Evolutionary conservation across 169 alveolate genomes (phyloP).

Genomic region (Cryptosporidium ubiquitum): DNA sequence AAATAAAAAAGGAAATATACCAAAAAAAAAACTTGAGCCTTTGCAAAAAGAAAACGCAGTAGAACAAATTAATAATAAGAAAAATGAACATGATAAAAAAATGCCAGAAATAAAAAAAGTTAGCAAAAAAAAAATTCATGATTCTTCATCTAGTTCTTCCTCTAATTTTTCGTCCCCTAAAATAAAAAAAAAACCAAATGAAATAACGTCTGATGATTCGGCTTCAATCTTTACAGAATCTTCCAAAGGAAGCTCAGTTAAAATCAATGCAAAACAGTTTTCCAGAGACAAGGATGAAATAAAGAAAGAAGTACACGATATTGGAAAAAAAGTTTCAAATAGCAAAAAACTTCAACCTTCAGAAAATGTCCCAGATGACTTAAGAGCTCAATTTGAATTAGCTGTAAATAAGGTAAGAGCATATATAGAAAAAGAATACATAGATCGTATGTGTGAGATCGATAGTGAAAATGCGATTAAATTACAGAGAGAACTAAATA

Average conservation of each 20-base stretch:
- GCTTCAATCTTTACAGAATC: slow-evolving; percentile 5
- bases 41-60: not conserved
- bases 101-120: not conserved
- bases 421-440: slow-evolving; percentile 67
- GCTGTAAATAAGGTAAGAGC: slow-evolving; percentile 68
- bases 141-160: slow-evolving; percentile 9
- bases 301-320: slow-evolving; percentile 20
- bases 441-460: slow-evolving; percentile 60
- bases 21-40: not conserved
- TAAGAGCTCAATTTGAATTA: slow-evolving; percentile 66
- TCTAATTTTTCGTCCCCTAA: not conserved
- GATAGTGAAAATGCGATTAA: slow-evolving; percentile 67
- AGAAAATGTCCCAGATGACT: slow-evolving; percentile 65
- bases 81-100: slow-evolving; percentile 5
- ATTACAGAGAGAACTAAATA: slow-evolving; percentile 58
- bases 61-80: not conserved
- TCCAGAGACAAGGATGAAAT: slow-evolving; percentile 20
- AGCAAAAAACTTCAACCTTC: slow-evolving; percentile 4
- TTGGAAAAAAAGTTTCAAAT: slow-evolving; percentile 18
- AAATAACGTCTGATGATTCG: not conserved
- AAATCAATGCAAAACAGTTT: not conserved
- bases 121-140: not conserved
- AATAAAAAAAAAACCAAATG: not conserved
- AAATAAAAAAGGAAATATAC: not conserved
- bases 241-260: not conserved